A percentile compares a stretch with the other conserved stretches of the same genome.
Conservation (phyloP, 2,329 filamentous ascomycete genomes). For the Colletotrichum incanum region DNA sequence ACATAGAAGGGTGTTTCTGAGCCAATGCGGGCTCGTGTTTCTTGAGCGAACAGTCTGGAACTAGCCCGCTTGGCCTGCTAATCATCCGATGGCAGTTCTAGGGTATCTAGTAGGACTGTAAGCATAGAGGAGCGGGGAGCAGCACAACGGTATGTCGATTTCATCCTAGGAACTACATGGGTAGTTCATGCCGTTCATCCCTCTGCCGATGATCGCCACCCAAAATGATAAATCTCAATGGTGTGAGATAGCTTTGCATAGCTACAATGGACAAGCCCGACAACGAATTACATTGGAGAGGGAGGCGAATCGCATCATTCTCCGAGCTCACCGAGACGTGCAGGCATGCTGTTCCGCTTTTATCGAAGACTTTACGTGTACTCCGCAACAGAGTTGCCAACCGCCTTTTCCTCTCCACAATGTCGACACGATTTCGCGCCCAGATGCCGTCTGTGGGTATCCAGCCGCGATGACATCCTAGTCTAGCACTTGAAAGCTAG, state of each 20-base stretch:
- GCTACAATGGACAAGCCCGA: neutral
- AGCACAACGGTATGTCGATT: neutral
- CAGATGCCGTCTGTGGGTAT: constrained; percentile 14
- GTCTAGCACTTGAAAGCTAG: constrained; percentile 5
- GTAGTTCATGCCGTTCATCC: neutral
- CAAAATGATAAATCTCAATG: neutral
- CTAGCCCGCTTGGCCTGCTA: neutral
- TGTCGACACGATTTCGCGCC: constrained; percentile 22
- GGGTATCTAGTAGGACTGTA: neutral
- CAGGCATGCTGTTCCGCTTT: constrained; percentile 1
- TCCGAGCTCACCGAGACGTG: constrained; percentile 17
- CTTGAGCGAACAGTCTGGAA: neutral
- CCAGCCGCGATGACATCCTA: constrained; percentile 14
- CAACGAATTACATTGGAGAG: neutral
- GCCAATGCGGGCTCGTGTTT: too few relatives aligned
- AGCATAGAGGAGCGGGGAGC: neutral
- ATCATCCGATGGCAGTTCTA: neutral
- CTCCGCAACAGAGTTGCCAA: neutral
- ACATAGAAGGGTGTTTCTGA: neutral
- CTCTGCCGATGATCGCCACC: constrained; percentile 4
- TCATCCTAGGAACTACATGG: neutral
- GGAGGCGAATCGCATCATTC: neutral
- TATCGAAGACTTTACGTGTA: neutral
- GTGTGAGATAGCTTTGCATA: neutral
- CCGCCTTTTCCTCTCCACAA: constrained; percentile 11